A percentile compares a stretch with the other conserved stretches of the same genome.
Evolutionary conservation across 2,329 filamentous ascomycete genomes (phyloP).

Genomic region (Aschersonia sp.): DNA sequence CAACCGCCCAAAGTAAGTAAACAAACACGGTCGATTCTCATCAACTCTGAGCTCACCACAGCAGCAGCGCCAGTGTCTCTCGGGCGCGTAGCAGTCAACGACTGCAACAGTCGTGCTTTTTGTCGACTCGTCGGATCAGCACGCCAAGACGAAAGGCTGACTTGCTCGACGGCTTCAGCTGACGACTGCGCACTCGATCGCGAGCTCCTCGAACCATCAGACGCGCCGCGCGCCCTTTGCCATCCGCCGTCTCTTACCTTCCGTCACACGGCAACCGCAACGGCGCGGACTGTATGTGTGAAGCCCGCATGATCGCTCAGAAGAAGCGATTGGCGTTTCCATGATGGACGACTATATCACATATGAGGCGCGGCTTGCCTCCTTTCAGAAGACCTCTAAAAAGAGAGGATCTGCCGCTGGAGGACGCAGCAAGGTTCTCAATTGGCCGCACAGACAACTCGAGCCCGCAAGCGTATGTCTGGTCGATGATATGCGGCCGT

Average conservation of each 20-base stretch:
- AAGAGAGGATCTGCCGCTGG: slow-evolving; percentile 54
- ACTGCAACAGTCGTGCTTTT: neutral
- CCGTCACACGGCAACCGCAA: neutral
- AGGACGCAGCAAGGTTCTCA: slow-evolving; percentile 34
- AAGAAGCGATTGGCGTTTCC: neutral
- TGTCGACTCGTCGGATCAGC: too few relatives aligned
- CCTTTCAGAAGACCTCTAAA: slow-evolving; percentile 57
- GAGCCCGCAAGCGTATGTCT: slow-evolving; percentile 15
- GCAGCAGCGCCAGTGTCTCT: neutral
- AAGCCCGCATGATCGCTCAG: slow-evolving; percentile 4
- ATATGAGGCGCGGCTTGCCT: slow-evolving; percentile 62
- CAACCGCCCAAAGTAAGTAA: slow-evolving; percentile 15
- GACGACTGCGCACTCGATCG: too few relatives aligned
- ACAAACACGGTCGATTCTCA: slow-evolving; percentile 13
- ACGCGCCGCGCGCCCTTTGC: too few relatives aligned
- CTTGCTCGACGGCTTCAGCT: too few relatives aligned
- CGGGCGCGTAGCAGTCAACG: neutral
- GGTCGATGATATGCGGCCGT: neutral
- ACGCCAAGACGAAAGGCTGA: too few relatives aligned
- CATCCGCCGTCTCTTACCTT: too few relatives aligned
- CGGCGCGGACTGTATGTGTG: neutral
- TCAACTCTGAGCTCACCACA: neutral
- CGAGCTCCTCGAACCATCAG: too few relatives aligned
- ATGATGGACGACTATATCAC: slow-evolving; percentile 34
- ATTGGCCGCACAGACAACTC: slow-evolving; percentile 59